Percentiles rank a stretch among this genome's conserved stretches.
phyloP scores from a whole-genome alignment of 2,329 filamentous ascomycete genomes.

The Alternaria triticina region DNA sequence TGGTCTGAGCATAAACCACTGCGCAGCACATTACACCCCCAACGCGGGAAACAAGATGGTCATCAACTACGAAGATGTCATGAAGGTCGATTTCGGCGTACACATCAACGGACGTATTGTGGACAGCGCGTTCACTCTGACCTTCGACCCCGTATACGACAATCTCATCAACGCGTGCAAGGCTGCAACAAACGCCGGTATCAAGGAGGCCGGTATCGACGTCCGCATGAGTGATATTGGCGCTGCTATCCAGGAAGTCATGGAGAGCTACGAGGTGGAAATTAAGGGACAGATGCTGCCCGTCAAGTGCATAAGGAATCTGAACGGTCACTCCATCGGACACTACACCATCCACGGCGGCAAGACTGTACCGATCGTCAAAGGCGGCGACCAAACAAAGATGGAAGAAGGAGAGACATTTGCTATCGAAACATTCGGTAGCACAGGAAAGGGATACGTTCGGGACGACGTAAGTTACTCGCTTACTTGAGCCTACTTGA shows the following conservation, averaged over 20 bases:
- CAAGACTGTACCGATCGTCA: constrained; percentile 94
- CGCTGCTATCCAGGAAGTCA: constrained; percentile 82
- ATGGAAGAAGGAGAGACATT: constrained; percentile 98
- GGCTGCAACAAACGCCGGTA: constrained; percentile 74
- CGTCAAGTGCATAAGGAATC: constrained; percentile 83
- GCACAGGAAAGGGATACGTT: constrained; percentile 87
- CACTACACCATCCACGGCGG: constrained; percentile 90
- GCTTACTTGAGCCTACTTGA: no score
- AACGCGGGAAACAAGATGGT: constrained; percentile 84
- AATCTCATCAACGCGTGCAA: constrained; percentile 70
- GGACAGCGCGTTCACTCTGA: constrained; percentile 73
- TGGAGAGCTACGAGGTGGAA: constrained; percentile 92
- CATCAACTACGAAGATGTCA: constrained; percentile 69
- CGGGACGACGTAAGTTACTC: constrained; percentile 76
- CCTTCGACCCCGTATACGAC: constrained; percentile 72
- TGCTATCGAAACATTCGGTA: constrained; percentile 95
- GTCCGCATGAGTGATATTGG: constrained; percentile 87
- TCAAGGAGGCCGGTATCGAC: constrained; percentile 90
- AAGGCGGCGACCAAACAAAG: constrained; percentile 85
- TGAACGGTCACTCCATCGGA: constrained; percentile 89
- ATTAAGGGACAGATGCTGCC: constrained; percentile 79
- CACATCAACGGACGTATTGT: constrained; percentile 75
- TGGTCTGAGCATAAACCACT: constrained; percentile 82
- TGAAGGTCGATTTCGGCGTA: constrained; percentile 77
- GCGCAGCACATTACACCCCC: constrained; percentile 84